Percentiles rank a stretch among this genome's conserved stretches.
Conservation (phyloP, 106 monocot genomes). For the Alisma plantagoaquatica region DNA sequence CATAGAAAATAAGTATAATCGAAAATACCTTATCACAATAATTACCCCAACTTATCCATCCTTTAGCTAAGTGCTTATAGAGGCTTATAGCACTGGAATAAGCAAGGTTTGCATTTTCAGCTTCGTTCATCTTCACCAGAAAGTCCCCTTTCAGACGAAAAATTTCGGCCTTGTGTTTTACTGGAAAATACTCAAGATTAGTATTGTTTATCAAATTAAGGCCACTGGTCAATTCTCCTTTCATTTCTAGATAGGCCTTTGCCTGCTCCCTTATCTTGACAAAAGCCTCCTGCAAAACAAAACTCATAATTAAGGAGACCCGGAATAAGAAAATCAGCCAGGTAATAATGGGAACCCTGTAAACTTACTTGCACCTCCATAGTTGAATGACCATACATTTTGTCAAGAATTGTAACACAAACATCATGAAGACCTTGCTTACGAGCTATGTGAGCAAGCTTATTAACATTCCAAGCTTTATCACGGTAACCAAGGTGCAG, state of each 20-base stretch:
- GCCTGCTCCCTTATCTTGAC: conserved; percentile 98
- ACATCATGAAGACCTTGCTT: conserved; percentile 96
- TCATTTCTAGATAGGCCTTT: conserved; percentile 97
- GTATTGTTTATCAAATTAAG: conserved; percentile 94
- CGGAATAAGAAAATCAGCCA: neutral
- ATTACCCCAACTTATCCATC: conserved; percentile 99
- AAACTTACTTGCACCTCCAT: conserved; percentile 97
- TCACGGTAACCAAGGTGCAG: conserved; percentile 97
- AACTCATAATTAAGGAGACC: neutral
- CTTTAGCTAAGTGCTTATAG: conserved; percentile 92
- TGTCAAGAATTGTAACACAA: conserved; percentile 94
- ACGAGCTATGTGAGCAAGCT: conserved; percentile 88
- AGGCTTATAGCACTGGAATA: conserved; percentile 84
- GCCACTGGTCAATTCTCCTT: conserved; percentile 84
- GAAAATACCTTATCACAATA: conserved; percentile 91
- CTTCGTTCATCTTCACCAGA: conserved; percentile 81
- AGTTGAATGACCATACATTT: conserved; percentile 97
- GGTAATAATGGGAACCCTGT: neutral
- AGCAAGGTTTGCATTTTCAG: conserved; percentile 75
- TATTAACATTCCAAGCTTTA: conserved; percentile 99
- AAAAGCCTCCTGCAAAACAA: conserved; percentile 84
- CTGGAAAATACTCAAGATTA: conserved; percentile 94
- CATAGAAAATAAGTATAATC: neutral
- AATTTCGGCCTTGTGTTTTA: conserved; percentile 91
- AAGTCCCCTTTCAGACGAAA: conserved; percentile 96